Evolutionary conservation across 129 eudicot species (phyloP).

Genomic region (Gnaphalium uliginosum): DNA sequence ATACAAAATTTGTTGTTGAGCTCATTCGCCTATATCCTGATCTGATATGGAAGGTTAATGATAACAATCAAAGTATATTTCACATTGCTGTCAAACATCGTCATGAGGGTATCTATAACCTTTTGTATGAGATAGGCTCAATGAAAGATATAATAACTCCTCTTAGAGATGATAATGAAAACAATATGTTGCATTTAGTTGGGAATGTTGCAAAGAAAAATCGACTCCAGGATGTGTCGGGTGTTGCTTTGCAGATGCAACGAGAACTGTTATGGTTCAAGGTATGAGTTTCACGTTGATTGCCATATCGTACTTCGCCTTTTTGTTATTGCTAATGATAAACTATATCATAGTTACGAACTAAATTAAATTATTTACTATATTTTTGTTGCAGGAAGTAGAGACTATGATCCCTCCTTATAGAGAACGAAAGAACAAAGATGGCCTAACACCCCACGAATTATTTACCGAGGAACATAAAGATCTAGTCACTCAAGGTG

Average conservation of each 20-base stretch:
- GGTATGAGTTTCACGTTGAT: not conserved
- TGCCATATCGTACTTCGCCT: no score
- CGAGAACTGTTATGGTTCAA: conserved; percentile 50
- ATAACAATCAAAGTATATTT: conserved; percentile 45
- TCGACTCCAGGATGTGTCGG: conserved; percentile 39
- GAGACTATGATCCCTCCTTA: conserved; percentile 42
- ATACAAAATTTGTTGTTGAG: conserved; percentile 41
- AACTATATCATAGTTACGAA: no score
- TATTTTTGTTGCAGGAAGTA: conserved; percentile 39
- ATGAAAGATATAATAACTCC: conserved; percentile 45
- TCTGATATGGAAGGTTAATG: conserved; percentile 58
- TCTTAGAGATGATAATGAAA: conserved; percentile 30
- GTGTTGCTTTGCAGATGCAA: conserved; percentile 57
- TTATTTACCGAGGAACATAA: conserved; percentile 48
- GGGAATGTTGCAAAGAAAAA: conserved; percentile 36
- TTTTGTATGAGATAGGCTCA: conserved; percentile 47
- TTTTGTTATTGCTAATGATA: no score
- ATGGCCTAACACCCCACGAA: conserved; percentile 41
- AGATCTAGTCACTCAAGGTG: conserved; percentile 38
- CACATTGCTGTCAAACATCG: conserved; percentile 56
- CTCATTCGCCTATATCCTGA: conserved; percentile 50
- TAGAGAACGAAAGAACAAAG: conserved; percentile 36
- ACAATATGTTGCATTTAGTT: conserved; percentile 55
- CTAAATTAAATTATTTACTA: no score
- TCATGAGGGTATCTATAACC: conserved; percentile 42